A percentile compares a stretch with the other conserved stretches of the same genome.
Conservation (phyloP, 768 basidiomycete species). For the Hygrophorus pudorinus region DNA sequence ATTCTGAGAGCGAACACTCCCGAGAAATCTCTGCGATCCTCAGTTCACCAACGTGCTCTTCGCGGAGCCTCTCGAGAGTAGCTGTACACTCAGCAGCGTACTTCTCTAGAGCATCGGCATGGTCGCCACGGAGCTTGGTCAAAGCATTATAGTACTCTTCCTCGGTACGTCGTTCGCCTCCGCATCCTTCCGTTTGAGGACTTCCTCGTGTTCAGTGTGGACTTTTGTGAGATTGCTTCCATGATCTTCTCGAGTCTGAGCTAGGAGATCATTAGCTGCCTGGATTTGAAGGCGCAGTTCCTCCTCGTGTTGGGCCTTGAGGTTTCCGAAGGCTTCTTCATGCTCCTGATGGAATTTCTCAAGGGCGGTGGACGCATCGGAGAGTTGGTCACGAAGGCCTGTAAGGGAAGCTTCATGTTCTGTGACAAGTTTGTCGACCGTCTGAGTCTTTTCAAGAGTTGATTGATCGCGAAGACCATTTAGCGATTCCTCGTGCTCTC, state of each 20-base stretch:
- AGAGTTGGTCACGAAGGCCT: constrained; percentile 34
- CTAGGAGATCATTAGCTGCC: constrained; percentile 43
- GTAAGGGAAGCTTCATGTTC: constrained; percentile 35
- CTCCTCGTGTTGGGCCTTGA: constrained; percentile 43
- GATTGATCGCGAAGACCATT: constrained; percentile 33
- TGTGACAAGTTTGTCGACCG: constrained; percentile 33
- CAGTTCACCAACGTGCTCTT: constrained; percentile 68
- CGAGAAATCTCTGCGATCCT: constrained; percentile 67
- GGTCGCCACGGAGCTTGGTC: constrained; percentile 66
- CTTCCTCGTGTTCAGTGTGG: constrained; percentile 42
- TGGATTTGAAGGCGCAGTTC: constrained; percentile 42
- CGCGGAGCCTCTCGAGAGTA: constrained; percentile 57
- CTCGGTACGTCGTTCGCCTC: constrained; percentile 52
- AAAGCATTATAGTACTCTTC: constrained; percentile 78
- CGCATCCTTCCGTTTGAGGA: constrained; percentile 52
- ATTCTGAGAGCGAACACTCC: constrained; percentile 66
- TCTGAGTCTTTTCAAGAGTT: constrained; percentile 35
- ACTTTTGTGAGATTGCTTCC: constrained; percentile 38
- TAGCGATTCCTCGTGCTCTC: constrained; percentile 35
- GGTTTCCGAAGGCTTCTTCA: constrained; percentile 47
- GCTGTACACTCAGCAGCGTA: constrained; percentile 51
- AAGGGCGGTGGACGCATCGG: constrained; percentile 30
- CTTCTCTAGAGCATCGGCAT: constrained; percentile 53
- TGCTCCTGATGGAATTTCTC: constrained; percentile 47
- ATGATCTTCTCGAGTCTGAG: constrained; percentile 42